A percentile compares a stretch with the other conserved stretches of the same genome.
Evolutionary conservation across 2,329 filamentous ascomycete genomes (phyloP).

Genomic region (Cladophialophora bantiana): DNA sequence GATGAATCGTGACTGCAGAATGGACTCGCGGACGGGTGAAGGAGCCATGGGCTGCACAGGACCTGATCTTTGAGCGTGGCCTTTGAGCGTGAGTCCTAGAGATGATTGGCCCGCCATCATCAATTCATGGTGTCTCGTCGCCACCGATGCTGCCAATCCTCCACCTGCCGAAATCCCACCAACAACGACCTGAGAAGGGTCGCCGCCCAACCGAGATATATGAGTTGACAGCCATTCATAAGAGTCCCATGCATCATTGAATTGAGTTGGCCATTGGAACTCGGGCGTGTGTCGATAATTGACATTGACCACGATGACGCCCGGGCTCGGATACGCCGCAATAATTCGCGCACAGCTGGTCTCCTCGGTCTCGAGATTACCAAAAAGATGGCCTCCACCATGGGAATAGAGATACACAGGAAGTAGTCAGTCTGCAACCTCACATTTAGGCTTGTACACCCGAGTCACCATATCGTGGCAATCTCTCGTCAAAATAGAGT

Average conservation of each 20-base stretch:
- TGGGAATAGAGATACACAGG: constrained; percentile 3
- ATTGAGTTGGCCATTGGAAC: constrained; percentile 3
- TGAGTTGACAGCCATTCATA: background rate
- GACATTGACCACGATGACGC: background rate
- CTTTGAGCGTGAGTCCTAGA: background rate
- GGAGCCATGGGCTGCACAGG: background rate
- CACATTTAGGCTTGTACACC: background rate
- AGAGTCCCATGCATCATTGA: background rate
- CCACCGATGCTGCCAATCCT: background rate
- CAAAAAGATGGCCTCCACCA: constrained; percentile 3
- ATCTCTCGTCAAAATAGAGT: background rate
- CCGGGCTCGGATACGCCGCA: background rate
- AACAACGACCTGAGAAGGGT: background rate
- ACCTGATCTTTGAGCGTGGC: background rate
- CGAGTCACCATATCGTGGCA: background rate
- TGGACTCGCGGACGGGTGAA: background rate
- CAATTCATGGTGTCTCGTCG: background rate
- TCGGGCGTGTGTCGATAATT: constrained; percentile 8
- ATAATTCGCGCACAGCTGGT: too few relatives aligned
- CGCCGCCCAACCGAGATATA: background rate
- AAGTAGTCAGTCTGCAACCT: background rate
- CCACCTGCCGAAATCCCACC: constrained; percentile 12
- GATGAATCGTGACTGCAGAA: too few relatives aligned
- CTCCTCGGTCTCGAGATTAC: background rate
- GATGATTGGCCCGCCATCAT: background rate